Evolutionary conservation across 495 filamentous ascomycete genomes (phyloP).

Genomic region (Penicillium goetzii): DNA sequence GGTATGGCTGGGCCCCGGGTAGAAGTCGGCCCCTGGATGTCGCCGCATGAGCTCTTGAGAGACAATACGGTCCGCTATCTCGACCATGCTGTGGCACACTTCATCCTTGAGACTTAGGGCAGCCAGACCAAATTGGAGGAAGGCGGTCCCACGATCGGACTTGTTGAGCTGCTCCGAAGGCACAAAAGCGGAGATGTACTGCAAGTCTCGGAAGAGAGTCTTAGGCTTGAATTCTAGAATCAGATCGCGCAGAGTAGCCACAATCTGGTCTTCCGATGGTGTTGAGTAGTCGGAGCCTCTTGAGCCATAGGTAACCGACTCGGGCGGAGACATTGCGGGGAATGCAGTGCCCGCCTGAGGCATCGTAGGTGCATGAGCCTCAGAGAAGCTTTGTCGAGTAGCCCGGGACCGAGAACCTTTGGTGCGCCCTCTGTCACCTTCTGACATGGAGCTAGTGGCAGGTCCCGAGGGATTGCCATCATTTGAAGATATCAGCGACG

Average conservation of each 20-base stretch:
- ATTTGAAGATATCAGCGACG: slow-evolving; percentile 64
- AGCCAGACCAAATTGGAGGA: slow-evolving; percentile 90
- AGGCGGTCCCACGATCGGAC: slow-evolving; percentile 85
- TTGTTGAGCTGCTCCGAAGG: slow-evolving; percentile 79
- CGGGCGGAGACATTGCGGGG: slow-evolving; percentile 33
- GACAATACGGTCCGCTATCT: slow-evolving; percentile 57
- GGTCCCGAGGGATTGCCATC: slow-evolving; percentile 39
- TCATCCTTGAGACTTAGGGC: slow-evolving; percentile 89
- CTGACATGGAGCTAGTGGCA: not conserved
- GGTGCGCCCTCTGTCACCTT: slow-evolving; percentile 11
- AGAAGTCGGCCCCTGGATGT: slow-evolving; percentile 44
- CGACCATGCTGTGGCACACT: slow-evolving; percentile 87
- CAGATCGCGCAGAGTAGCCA: slow-evolving; percentile 75
- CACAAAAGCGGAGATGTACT: slow-evolving; percentile 93
- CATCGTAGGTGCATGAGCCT: slow-evolving; percentile 18
- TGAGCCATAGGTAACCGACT: slow-evolving; percentile 45
- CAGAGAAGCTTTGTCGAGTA: slow-evolving; percentile 45
- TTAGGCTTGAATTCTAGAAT: slow-evolving; percentile 81
- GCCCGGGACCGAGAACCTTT: slow-evolving; percentile 17
- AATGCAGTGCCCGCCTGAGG: slow-evolving; percentile 25
- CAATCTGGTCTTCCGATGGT: slow-evolving; percentile 63
- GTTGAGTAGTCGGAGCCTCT: slow-evolving; percentile 43
- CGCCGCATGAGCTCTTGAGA: slow-evolving; percentile 48
- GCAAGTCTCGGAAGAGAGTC: slow-evolving; percentile 91
- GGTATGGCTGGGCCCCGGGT: slow-evolving; percentile 44